phyloP scores from a whole-genome alignment of 2,329 filamentous ascomycete genomes.

The Alternaria infectoria region DNA sequence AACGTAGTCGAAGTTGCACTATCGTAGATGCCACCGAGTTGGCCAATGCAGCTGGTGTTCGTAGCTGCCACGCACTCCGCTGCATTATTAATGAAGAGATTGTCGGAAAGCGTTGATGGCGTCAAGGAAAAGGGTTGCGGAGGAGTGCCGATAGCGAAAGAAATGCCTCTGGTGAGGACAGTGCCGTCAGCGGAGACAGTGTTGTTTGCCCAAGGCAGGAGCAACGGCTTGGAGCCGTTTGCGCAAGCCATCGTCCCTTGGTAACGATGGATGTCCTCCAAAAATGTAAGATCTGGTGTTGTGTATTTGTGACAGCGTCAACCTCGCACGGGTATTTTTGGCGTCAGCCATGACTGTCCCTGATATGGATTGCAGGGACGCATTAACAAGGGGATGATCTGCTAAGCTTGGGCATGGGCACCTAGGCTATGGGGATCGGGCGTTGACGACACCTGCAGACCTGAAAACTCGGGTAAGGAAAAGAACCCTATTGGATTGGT shows the following conservation, averaged over 20 bases:
- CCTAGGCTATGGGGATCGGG: conserved; percentile 14
- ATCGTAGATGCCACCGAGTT: conserved; percentile 21
- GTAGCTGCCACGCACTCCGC: conserved; percentile 19
- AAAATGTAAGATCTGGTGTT: not conserved
- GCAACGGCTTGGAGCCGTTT: conserved; percentile 23
- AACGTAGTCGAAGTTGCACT: conserved; percentile 23
- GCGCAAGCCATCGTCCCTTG: conserved; percentile 17
- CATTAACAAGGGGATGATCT: conserved; percentile 9
- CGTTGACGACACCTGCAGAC: conserved; percentile 1
- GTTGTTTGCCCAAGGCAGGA: conserved; percentile 25
- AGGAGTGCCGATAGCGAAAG: conserved; percentile 22
- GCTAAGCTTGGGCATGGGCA: conserved; percentile 8
- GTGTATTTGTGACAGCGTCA: not conserved
- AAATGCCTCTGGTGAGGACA: conserved; percentile 22
- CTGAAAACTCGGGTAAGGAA: conserved; percentile 1
- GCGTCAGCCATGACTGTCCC: conserved; percentile 1
- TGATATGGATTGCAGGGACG: conserved; percentile 10
- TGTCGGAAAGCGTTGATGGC: conserved; percentile 21
- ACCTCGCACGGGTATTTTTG: not conserved
- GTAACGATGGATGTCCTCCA: not conserved
- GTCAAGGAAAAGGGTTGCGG: conserved; percentile 23
- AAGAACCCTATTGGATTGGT: conserved; percentile 1
- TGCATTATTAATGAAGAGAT: conserved; percentile 22
- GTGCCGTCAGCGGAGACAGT: conserved; percentile 17
- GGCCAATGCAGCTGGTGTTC: conserved; percentile 24